phyloP scores from a whole-genome alignment of 225 moss, liverwort and hornwort genomes.

The Ulota crispa region DNA sequence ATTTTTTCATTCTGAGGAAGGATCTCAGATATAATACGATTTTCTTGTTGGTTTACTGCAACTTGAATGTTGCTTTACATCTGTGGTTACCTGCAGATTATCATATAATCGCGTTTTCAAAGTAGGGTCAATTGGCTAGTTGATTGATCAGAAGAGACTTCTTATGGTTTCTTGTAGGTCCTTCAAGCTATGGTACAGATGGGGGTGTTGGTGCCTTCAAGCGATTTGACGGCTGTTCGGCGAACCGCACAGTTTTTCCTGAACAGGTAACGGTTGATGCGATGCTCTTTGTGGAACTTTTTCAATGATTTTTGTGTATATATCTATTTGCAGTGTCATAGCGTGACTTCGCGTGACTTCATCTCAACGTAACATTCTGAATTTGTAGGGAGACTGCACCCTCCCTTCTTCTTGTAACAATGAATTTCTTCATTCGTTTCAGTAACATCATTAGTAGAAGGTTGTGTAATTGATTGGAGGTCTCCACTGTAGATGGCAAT shows the following conservation, averaged over 20 bases:
- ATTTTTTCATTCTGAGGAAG: background rate
- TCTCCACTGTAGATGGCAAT: background rate
- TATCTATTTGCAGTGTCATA: background rate
- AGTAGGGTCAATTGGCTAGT: background rate
- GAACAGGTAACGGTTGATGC: slow-evolving; percentile 58
- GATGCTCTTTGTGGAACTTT: background rate
- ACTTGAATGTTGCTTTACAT: background rate
- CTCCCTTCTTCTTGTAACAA: background rate
- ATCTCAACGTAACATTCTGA: background rate
- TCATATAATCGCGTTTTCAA: background rate
- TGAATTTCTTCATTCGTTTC: background rate
- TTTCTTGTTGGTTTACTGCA: background rate
- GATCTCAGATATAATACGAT: background rate
- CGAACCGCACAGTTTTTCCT: slow-evolving; percentile 92
- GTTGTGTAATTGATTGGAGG: background rate
- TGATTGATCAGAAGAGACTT: slow-evolving; percentile 10
- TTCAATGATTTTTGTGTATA: background rate
- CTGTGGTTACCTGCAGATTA: background rate
- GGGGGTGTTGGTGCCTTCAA: slow-evolving; percentile 97
- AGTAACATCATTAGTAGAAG: background rate
- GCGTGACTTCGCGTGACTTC: background rate
- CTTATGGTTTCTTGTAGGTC: slow-evolving; percentile 51
- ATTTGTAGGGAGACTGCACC: background rate
- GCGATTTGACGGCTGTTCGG: slow-evolving; percentile 93
- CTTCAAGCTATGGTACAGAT: slow-evolving; percentile 98